Evolutionary conservation across 345 rosid species (phyloP).

Genomic region (Eutrema yunnanense): DNA sequence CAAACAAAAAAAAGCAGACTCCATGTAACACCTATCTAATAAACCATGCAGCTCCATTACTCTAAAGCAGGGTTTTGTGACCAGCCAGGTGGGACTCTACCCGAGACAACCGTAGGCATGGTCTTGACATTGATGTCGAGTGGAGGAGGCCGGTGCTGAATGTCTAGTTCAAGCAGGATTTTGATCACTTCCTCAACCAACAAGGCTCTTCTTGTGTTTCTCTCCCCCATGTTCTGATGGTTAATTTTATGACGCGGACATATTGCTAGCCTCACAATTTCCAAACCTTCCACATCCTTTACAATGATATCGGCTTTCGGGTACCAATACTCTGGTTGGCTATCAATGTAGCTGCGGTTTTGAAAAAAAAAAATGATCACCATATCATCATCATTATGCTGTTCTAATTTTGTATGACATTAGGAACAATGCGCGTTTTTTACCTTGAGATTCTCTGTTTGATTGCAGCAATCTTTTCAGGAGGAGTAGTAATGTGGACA

Average conservation of each 20-base stretch:
- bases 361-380: not conserved
- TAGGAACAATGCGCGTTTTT: not conserved
- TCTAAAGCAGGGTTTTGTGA: slow-evolving; percentile 10
- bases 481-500: slow-evolving; percentile 64
- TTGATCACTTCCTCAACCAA: slow-evolving; percentile 67
- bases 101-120: slow-evolving; percentile 39
- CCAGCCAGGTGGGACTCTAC: slow-evolving; percentile 42
- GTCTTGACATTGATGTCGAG: slow-evolving; percentile 55
- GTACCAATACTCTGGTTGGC: slow-evolving; percentile 74
- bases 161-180: slow-evolving; percentile 57
- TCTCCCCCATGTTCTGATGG: slow-evolving; percentile 61
- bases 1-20: not conserved
- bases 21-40: not conserved
- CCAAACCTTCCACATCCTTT: slow-evolving; percentile 47
- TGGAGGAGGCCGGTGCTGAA: slow-evolving; percentile 57
- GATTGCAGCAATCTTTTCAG: slow-evolving; percentile 53
- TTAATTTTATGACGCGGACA: slow-evolving; percentile 66
- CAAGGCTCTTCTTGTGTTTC: slow-evolving; percentile 43
- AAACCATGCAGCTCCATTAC: not conserved
- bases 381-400: not conserved
- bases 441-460: slow-evolving; percentile 62
- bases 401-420: not conserved
- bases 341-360: slow-evolving; percentile 44
- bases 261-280: slow-evolving; percentile 46
- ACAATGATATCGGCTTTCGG: slow-evolving; percentile 42